Percentiles rank a stretch among this genome's conserved stretches.
These are phyloP conservation scores for Comarum palustre DNA, from an alignment of 306 rosid species.

Conservation along the genomic window DNA sequence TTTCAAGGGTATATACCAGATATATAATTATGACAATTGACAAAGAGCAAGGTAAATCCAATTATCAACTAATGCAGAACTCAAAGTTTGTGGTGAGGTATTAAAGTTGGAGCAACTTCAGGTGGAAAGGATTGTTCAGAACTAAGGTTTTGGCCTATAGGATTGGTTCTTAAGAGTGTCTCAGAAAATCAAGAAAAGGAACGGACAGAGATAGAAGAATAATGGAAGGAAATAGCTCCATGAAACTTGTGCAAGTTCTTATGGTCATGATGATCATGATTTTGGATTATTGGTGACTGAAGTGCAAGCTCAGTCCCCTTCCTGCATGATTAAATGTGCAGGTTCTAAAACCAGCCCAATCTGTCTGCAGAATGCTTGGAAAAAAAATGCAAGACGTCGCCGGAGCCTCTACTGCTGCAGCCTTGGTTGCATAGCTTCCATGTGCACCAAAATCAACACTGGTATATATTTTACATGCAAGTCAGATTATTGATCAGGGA, in stretches of 20 bases:
- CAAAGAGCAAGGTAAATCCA: background rate
- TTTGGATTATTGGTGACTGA: too few relatives aligned
- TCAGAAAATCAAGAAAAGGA: background rate
- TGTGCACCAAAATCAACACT: background rate
- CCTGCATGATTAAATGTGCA: background rate
- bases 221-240: too few relatives aligned
- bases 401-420: background rate
- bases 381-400: background rate
- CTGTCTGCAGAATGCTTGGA: background rate
- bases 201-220: too few relatives aligned
- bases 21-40: too few relatives aligned
- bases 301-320: background rate
- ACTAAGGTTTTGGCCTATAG: background rate
- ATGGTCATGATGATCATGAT: background rate
- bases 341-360: background rate
- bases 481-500: background rate
- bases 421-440: conserved; percentile 3
- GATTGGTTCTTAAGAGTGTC: background rate
- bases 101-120: background rate
- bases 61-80: background rate
- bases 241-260: too few relatives aligned
- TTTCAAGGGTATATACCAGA: background rate
- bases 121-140: background rate
- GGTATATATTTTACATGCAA: background rate
- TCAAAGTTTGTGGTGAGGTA: background rate